Evolutionary conservation across 768 basidiomycete genomes (phyloP).

Genomic region (Tremella yokohamensis): DNA sequence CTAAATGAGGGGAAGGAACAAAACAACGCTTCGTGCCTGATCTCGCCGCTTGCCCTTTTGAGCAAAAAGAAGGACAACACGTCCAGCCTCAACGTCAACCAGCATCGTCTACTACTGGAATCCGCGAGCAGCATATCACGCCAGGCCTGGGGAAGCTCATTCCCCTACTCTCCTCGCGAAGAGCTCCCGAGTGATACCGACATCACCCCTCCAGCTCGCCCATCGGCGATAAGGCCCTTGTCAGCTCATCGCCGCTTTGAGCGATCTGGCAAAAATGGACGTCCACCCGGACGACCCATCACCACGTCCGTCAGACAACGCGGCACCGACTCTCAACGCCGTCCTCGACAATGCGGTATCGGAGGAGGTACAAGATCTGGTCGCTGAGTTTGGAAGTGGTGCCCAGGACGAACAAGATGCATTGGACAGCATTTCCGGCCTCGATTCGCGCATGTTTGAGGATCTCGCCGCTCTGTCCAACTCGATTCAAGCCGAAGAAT

Average conservation of each 20-base stretch:
- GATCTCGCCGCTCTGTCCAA: slow-evolving; percentile 37
- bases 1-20: too few species aligned
- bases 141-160: too few species aligned
- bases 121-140: too few species aligned
- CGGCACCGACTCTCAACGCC: background rate
- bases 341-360: background rate
- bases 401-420: background rate
- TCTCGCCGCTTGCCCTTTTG: too few species aligned
- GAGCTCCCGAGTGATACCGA: background rate
- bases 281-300: slow-evolving; percentile 18
- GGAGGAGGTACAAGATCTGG: background rate
- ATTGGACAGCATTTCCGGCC: slow-evolving; percentile 25
- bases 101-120: too few species aligned
- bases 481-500: too few species aligned
- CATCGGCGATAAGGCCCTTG: background rate
- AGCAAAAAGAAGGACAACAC: too few species aligned
- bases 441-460: slow-evolving; percentile 39
- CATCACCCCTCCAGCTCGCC: background rate
- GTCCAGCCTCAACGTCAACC: too few species aligned
- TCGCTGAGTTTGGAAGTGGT: background rate
- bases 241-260: slow-evolving; percentile 14
- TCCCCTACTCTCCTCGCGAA: too few species aligned
- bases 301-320: background rate
- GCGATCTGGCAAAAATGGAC: slow-evolving; percentile 11
- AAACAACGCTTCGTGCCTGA: too few species aligned